These are phyloP conservation scores for Coccinonectria pachysandricola DNA, from an alignment of 2,329 filamentous ascomycete genomes.

Conservation along the genomic window DNA sequence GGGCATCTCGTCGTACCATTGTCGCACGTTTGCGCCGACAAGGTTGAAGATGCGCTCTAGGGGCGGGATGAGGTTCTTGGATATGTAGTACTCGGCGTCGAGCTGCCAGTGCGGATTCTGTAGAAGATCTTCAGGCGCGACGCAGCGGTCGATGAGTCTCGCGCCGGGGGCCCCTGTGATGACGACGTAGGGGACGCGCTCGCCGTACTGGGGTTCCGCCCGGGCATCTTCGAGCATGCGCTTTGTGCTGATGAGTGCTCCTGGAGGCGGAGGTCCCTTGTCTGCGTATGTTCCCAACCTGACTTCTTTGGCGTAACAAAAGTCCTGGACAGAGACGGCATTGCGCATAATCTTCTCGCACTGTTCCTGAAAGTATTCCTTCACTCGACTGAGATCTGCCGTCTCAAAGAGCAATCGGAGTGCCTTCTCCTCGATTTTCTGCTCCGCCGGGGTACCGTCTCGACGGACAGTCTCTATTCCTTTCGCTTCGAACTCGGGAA, in stretches of 20 bases:
- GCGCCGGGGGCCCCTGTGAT: slow-evolving; percentile 80
- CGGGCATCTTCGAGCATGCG: slow-evolving; percentile 80
- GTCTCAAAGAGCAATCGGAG: slow-evolving; percentile 85
- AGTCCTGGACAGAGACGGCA: slow-evolving; percentile 82
- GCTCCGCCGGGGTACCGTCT: slow-evolving; percentile 88
- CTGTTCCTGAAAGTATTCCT: slow-evolving; percentile 79
- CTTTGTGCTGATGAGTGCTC: slow-evolving; percentile 77
- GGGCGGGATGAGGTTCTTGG: slow-evolving; percentile 88
- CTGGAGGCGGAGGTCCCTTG: slow-evolving; percentile 69
- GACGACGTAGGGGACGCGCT: slow-evolving; percentile 91
- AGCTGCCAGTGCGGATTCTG: slow-evolving; percentile 67
- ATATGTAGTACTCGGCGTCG: slow-evolving; percentile 94
- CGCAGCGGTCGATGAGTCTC: slow-evolving; percentile 77
- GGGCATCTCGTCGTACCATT: slow-evolving; percentile 96
- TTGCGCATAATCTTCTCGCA: slow-evolving; percentile 89
- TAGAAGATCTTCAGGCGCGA: slow-evolving; percentile 75
- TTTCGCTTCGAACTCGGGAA: slow-evolving; percentile 92
- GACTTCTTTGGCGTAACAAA: slow-evolving; percentile 90
- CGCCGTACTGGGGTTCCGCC: slow-evolving; percentile 86
- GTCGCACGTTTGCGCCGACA: slow-evolving; percentile 78
- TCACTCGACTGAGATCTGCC: slow-evolving; percentile 78
- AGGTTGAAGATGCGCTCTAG: slow-evolving; percentile 95
- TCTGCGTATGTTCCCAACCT: slow-evolving; percentile 76
- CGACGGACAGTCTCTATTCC: slow-evolving; percentile 95
- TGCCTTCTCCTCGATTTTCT: slow-evolving; percentile 91